Evolutionary conservation across 192 early-diverging fungal species (phyloP).

Genomic region (Pilobolus umbonatus): DNA sequence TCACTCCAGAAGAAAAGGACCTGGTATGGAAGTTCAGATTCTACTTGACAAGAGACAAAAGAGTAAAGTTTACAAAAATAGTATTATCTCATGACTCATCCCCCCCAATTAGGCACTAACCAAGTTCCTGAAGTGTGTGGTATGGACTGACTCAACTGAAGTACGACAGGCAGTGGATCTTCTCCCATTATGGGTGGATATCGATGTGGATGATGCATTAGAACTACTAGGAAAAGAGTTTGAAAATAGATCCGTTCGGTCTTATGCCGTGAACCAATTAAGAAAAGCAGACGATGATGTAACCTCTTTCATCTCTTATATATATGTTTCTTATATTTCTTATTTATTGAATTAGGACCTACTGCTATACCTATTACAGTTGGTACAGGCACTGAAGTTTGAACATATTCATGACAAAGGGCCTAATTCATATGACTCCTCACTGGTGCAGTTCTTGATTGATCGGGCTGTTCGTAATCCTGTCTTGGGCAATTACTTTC

Average conservation of each 20-base stretch:
- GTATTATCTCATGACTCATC: background rate
- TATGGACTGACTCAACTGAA: conserved; percentile 91
- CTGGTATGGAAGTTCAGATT: conserved; percentile 98
- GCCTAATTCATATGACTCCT: conserved; percentile 46
- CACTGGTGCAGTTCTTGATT: conserved; percentile 84
- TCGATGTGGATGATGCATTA: conserved; percentile 92
- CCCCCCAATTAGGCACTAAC: conserved; percentile 69
- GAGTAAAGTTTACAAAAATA: conserved; percentile 38
- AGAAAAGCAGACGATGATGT: conserved; percentile 89
- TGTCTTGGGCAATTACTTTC: conserved; percentile 87
- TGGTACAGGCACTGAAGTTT: conserved; percentile 97
- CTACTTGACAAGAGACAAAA: conserved; percentile 90
- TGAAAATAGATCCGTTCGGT: conserved; percentile 74
- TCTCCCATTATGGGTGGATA: conserved; percentile 82
- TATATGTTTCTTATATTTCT: background rate
- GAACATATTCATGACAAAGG: conserved; percentile 63
- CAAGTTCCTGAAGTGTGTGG: conserved; percentile 96
- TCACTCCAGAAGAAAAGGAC: conserved; percentile 88
- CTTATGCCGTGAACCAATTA: conserved; percentile 86
- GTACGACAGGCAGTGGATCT: conserved; percentile 88
- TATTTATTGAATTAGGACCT: conserved; percentile 68
- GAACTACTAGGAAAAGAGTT: conserved; percentile 91
- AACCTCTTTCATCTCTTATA: background rate
- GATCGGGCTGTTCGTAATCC: conserved; percentile 80
- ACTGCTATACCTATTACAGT: conserved; percentile 88